Evolutionary conservation across 805 yeast species (phyloP).

Genomic region (Pichia rugopelliculosa): DNA sequence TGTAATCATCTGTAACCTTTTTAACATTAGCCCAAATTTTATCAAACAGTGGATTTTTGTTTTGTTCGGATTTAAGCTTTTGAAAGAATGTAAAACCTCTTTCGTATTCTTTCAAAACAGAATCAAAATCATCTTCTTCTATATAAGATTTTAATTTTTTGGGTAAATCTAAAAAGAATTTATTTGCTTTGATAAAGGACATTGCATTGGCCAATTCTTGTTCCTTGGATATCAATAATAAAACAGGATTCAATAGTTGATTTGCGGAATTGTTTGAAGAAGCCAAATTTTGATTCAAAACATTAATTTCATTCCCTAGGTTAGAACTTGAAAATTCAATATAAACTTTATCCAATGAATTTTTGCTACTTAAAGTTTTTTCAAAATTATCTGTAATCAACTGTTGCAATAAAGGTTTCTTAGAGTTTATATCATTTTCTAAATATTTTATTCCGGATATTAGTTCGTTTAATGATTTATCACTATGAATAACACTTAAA

Average conservation of each 20-base stretch:
- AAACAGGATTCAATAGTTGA: conserved; percentile 50
- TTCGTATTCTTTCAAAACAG: conserved; percentile 49
- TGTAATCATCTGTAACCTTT: conserved; percentile 45
- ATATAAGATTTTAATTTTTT: conserved; percentile 36
- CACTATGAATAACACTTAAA: conserved; percentile 47
- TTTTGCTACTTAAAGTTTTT: conserved; percentile 57
- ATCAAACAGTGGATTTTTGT: conserved; percentile 31
- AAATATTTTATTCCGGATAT: conserved; percentile 39
- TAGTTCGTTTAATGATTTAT: conserved; percentile 46
- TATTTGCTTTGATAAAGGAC: conserved; percentile 44
- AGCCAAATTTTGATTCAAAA: conserved; percentile 33
- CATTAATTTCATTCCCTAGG: conserved; percentile 14
- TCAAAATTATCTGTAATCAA: conserved; percentile 55
- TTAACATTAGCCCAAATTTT: conserved; percentile 54
- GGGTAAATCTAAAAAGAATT: conserved; percentile 52
- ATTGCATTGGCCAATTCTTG: conserved; percentile 42
- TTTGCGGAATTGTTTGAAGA: conserved; percentile 45
- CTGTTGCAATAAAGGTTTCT: conserved; percentile 41
- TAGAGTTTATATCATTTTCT: conserved; percentile 41
- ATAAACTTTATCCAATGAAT: conserved; percentile 54
- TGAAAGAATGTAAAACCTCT: conserved; percentile 32
- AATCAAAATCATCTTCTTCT: conserved; percentile 46
- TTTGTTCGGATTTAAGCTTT: conserved; percentile 7
- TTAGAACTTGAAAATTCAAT: conserved; percentile 37
- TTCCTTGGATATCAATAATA: conserved; percentile 42